Conservation (phyloP, 129 eudicot genomes). For the Flaveria ramosissima region DNA sequence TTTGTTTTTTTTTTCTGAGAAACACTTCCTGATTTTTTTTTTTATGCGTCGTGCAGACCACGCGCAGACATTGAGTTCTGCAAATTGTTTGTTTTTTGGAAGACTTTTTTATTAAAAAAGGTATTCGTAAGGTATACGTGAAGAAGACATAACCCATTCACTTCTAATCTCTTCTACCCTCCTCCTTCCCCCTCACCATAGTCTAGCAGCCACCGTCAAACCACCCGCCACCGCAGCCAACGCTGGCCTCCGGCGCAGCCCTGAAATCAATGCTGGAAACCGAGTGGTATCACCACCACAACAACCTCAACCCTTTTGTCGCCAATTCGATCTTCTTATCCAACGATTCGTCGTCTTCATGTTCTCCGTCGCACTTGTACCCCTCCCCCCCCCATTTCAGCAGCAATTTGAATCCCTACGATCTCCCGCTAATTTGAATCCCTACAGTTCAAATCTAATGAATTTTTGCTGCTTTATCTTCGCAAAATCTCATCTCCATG, state of each 20-base stretch:
- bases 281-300: conserved; percentile 45
- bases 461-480: conserved; percentile 29
- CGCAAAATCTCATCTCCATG: conserved; percentile 18
- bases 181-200: conserved; percentile 28
- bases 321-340: conserved; percentile 34
- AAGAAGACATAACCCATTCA: too few relatives aligned
- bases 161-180: too few relatives aligned
- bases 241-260: too few relatives aligned
- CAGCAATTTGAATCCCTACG: conserved; percentile 22
- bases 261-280: conserved; percentile 63
- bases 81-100: too few relatives aligned
- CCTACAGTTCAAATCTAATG: conserved; percentile 30
- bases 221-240: too few relatives aligned
- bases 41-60: too few relatives aligned
- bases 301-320: conserved; percentile 11
- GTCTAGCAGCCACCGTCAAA: too few relatives aligned
- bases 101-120: too few relatives aligned
- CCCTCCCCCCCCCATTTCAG: conserved; percentile 38
- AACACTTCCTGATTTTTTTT: too few relatives aligned
- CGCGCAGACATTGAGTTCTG: too few relatives aligned
- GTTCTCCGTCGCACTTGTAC: conserved; percentile 47
- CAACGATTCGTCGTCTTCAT: conserved; percentile 54
- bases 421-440: conserved; percentile 29
- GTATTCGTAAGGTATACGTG: too few relatives aligned
- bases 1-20: too few relatives aligned